Evolutionary conservation across 305 asterid genomes (phyloP), one percentile per base, ranked within the genome.

Genomic region (Ruellia speciosa): DNA sequence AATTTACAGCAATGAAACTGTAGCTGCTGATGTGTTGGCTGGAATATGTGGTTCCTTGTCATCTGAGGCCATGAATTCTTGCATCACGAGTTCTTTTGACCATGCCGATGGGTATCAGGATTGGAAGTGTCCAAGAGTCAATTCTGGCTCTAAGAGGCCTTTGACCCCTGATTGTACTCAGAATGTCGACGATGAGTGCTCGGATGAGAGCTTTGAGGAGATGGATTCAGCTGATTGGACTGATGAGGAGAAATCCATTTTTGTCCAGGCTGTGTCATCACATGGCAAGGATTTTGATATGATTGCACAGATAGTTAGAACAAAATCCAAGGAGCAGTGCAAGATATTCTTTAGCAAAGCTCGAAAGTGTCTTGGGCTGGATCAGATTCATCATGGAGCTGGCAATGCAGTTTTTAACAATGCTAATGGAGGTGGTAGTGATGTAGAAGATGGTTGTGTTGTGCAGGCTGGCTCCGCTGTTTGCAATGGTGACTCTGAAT

Each of bases 11-110:
- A 79, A 69, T 60, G 99, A 92, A 79, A 75, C 90, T 16, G 86
- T 67, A 49, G 99, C 99, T 70, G 99, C 87, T 52, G 99, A 92
- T 72, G 99, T 92, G 41, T 74, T 92, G 83, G 96, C 96, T 57
- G 92, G 99, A 37, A 88, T 92, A 51, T 88, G 95, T 78, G 90
- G 97, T 72, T 86, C 99, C 62, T 59, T 88, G 16, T 92, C 99
- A 34, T 86, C 99, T 39, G 99, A 92, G 79, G 97, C 97, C 46
- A 81, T 82, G 90, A 81, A 96, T 77, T 88, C 97, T 56, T 84
- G 96, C 82, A 87, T 84, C 67, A 83, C 96, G 15, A 88, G 88
- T 78, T 86, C 96, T 58, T 83, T 77, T 63, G 99, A 92, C 64
- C 86, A 79, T 67, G 78, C 80, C 28, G 95, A 85, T 57, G 84